Conservation (phyloP, 169 alveolate genomes). For the Eimeria tenella region DNA sequence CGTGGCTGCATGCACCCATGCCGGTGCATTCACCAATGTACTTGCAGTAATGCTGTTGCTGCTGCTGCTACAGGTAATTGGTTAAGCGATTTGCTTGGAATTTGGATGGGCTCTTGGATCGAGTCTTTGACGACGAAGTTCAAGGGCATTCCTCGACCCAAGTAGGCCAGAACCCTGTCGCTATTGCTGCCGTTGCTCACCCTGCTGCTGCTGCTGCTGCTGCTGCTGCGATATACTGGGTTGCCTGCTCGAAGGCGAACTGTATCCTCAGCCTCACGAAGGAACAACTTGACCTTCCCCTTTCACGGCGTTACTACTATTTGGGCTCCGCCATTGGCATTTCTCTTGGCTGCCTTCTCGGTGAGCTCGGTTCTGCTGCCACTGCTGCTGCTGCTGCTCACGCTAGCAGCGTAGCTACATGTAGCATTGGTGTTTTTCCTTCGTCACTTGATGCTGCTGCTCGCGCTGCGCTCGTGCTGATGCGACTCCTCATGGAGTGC, state of each 20-base stretch:
- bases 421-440: too few relatives aligned
- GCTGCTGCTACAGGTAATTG: constrained; percentile 9
- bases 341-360: constrained; percentile 61
- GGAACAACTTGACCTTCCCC: constrained; percentile 33
- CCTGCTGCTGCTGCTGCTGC: constrained; percentile 18
- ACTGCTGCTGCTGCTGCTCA: background rate
- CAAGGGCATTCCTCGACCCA: background rate
- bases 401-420: background rate
- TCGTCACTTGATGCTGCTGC: too few relatives aligned
- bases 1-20: background rate
- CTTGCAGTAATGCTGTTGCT: background rate
- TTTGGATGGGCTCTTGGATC: constrained; percentile 35
- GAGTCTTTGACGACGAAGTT: background rate
- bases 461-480: too few relatives aligned
- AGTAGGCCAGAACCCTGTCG: background rate
- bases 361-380: background rate
- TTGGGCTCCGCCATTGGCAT: constrained; percentile 52
- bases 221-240: background rate
- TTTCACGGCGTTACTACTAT: constrained; percentile 34
- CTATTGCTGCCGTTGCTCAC: background rate
- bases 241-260: background rate
- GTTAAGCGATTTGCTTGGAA: constrained; percentile 41
- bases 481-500: background rate
- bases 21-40: background rate
- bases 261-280: constrained; percentile 5